A percentile compares a stretch with the other conserved stretches of the same genome.
Evolutionary conservation across 805 yeast species (phyloP).

Genomic region (Zygosaccharomyces gambellarensis): DNA sequence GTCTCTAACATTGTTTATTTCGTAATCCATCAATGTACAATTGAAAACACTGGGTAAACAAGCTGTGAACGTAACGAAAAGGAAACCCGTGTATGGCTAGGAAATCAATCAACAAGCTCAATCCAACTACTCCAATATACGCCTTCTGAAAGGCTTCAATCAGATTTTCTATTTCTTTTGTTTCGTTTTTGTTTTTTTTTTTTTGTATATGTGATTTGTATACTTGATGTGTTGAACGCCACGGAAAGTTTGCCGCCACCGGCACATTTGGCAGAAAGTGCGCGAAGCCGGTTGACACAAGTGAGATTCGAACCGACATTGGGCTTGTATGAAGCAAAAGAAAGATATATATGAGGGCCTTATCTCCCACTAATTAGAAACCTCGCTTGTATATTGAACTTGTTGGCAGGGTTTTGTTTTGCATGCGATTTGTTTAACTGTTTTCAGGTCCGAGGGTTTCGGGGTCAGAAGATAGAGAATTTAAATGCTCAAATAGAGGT

Average conservation of each 20-base stretch:
- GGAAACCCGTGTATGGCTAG: background rate
- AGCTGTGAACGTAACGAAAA: background rate
- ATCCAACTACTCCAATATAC: background rate
- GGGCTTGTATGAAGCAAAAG: too few species aligned
- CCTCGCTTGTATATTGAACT: too few species aligned
- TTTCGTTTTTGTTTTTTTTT: background rate
- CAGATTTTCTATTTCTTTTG: background rate
- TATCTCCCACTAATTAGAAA: too few species aligned
- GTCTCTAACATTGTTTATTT: conserved; percentile 20
- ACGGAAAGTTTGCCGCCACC: conserved; percentile 13
- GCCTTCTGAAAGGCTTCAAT: background rate
- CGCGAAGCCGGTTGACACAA: background rate
- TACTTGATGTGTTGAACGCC: conserved; percentile 6
- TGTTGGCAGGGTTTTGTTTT: too few species aligned
- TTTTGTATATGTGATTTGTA: background rate
- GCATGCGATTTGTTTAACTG: too few species aligned
- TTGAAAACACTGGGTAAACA: background rate
- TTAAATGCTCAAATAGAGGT: too few species aligned
- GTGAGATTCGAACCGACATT: background rate
- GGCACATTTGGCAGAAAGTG: conserved; percentile 1
- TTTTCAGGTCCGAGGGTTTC: too few species aligned
- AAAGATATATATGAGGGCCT: too few species aligned
- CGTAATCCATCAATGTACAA: conserved; percentile 1
- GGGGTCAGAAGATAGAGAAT: too few species aligned
- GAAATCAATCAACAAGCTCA: background rate